Percentiles rank a stretch among this genome's conserved stretches.
Evolutionary conservation across 345 rosid genomes (phyloP).

Genomic region (Murraya paniculata): DNA sequence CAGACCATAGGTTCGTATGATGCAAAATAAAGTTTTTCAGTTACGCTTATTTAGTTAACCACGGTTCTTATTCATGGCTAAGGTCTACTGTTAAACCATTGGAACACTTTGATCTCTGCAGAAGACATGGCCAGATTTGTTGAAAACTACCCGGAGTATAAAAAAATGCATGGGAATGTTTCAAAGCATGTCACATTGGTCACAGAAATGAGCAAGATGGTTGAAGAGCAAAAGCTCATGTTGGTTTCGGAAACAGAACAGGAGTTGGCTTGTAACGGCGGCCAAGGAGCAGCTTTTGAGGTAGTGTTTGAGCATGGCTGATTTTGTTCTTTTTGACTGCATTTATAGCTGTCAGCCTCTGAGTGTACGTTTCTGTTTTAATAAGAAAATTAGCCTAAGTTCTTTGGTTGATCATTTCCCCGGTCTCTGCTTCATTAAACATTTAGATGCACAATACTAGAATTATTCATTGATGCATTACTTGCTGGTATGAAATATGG

Average conservation of each 20-base stretch:
- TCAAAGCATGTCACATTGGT: constrained; percentile 96
- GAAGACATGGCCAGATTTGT: constrained; percentile 99
- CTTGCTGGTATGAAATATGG: neutral
- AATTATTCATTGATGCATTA: neutral
- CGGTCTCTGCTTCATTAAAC: neutral
- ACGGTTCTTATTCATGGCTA: neutral
- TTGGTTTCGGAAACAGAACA: constrained; percentile 90
- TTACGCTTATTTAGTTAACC: constrained; percentile 3
- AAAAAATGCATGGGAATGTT: constrained; percentile 97
- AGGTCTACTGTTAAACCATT: constrained; percentile 11
- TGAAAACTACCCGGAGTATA: constrained; percentile 91
- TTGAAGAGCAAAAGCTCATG: constrained; percentile 92
- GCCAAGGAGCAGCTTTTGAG: constrained; percentile 98
- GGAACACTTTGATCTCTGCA: constrained; percentile 41
- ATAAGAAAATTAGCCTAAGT: neutral
- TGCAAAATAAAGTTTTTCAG: constrained; percentile 4
- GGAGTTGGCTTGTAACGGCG: constrained; percentile 97
- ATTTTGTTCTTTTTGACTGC: neutral
- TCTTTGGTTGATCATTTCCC: neutral
- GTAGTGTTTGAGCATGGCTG: constrained; percentile 31
- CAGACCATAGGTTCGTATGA: constrained; percentile 82
- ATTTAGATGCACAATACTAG: no score
- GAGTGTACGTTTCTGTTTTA: neutral
- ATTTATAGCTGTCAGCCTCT: neutral
- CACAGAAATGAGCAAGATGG: constrained; percentile 96